phyloP scores from a whole-genome alignment of 306 rosid genomes.

The Benincasa hispida region DNA sequence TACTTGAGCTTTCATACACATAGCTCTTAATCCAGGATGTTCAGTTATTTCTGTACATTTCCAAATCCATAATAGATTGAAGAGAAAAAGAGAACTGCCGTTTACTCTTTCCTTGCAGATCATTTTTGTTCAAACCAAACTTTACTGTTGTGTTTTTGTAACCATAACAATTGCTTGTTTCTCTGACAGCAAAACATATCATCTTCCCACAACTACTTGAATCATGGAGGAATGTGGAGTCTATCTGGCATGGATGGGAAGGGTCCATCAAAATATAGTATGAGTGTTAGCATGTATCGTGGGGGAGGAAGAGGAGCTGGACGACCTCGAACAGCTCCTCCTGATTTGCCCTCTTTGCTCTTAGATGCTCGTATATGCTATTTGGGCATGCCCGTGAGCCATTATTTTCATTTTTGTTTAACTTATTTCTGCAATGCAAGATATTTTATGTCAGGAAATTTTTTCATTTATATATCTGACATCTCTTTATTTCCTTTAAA shows the following conservation, averaged over 20 bases:
- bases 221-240: constrained; percentile 72
- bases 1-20: background rate
- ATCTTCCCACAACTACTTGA: constrained; percentile 57
- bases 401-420: constrained; percentile 7
- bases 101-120: background rate
- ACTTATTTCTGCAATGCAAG: background rate
- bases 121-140: background rate
- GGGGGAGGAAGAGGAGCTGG: constrained; percentile 72
- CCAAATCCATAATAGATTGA: background rate
- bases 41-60: background rate
- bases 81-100: background rate
- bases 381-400: constrained; percentile 91
- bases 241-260: constrained; percentile 30
- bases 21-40: background rate
- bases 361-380: constrained; percentile 78
- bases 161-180: constrained; percentile 8
- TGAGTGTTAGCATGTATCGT: constrained; percentile 78
- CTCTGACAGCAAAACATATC: constrained; percentile 65
- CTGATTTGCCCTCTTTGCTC: constrained; percentile 90
- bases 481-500: constrained; percentile 13
- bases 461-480: background rate
- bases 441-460: background rate
- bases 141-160: background rate
- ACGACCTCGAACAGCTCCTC: constrained; percentile 75
- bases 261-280: constrained; percentile 52